phyloP scores from a whole-genome alignment of 352 stramenopile species.

The Blastocystis sp. region DNA sequence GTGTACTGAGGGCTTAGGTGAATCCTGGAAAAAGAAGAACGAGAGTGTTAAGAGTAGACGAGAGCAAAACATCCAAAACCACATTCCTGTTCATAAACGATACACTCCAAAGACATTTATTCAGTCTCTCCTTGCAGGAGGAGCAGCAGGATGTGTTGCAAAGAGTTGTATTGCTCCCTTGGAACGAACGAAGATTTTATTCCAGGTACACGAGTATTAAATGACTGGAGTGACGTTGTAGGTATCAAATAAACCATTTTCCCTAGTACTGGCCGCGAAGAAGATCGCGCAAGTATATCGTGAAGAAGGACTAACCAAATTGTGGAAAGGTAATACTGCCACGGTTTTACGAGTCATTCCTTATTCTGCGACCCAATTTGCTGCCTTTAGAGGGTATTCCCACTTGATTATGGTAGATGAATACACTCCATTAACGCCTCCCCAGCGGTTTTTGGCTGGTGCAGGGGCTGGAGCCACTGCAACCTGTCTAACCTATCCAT shows the following conservation, averaged over 20 bases:
- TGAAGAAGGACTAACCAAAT: slow-evolving; percentile 74
- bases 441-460: slow-evolving; percentile 76
- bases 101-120: slow-evolving; percentile 59
- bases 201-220: slow-evolving; percentile 75
- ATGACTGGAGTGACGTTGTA: background rate
- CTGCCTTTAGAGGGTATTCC: slow-evolving; percentile 75
- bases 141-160: slow-evolving; percentile 74
- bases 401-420: slow-evolving; percentile 26
- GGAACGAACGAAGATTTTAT: slow-evolving; percentile 86
- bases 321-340: slow-evolving; percentile 79
- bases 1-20: slow-evolving; percentile 42
- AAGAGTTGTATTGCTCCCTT: slow-evolving; percentile 82
- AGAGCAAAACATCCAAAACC: slow-evolving; percentile 51
- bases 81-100: slow-evolving; percentile 39
- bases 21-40: slow-evolving; percentile 66
- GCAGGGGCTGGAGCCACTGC: slow-evolving; percentile 77
- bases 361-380: slow-evolving; percentile 84
- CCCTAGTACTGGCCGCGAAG: background rate
- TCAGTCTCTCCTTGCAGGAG: slow-evolving; percentile 69
- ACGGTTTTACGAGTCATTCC: slow-evolving; percentile 83
- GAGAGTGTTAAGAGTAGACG: slow-evolving; percentile 3
- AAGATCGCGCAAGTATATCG: slow-evolving; percentile 61
- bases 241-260: slow-evolving; percentile 67
- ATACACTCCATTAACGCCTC: slow-evolving; percentile 73
- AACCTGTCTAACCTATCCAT: slow-evolving; percentile 78